Conservation (phyloP, 208 protist genomes). For the Strigomonas oncopelti region DNA sequence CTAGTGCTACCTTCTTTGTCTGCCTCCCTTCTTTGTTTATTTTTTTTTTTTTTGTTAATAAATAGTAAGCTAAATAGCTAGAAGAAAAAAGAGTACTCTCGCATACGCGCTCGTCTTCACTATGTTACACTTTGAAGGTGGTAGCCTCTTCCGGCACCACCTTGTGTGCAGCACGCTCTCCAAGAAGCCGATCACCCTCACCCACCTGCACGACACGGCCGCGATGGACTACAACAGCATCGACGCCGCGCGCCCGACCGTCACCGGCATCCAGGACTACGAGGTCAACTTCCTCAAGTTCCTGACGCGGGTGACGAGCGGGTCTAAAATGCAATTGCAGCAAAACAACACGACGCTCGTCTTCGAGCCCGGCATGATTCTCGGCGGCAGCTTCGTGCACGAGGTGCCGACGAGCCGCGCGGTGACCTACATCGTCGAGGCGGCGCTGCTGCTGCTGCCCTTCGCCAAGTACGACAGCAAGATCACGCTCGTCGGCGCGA, state of each 20-base stretch:
- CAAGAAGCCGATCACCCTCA: constrained; percentile 68
- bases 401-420: constrained; percentile 72
- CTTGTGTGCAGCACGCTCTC: constrained; percentile 82
- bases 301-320: constrained; percentile 87
- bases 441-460: constrained; percentile 78
- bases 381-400: constrained; percentile 87
- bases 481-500: constrained; percentile 84
- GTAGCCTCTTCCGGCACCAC: constrained; percentile 84
- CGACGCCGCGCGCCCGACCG: constrained; percentile 42
- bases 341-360: constrained; percentile 74
- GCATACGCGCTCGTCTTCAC: constrained; percentile 69
- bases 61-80: not conserved
- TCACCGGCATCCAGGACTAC: constrained; percentile 62
- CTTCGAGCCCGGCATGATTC: constrained; percentile 88
- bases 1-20: not conserved
- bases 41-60: not conserved
- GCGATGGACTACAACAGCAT: not conserved
- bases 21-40: not conserved
- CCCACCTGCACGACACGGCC: constrained; percentile 44
- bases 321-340: constrained; percentile 67
- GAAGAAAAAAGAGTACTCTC: constrained; percentile 59
- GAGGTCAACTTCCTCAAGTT: constrained; percentile 93
- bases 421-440: constrained; percentile 86
- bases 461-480: constrained; percentile 88
- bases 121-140: constrained; percentile 82